Evolutionary conservation across 345 rosid genomes (phyloP), one percentile per base, ranked within the genome.

Genomic region (Barbarea vulgaris): DNA sequence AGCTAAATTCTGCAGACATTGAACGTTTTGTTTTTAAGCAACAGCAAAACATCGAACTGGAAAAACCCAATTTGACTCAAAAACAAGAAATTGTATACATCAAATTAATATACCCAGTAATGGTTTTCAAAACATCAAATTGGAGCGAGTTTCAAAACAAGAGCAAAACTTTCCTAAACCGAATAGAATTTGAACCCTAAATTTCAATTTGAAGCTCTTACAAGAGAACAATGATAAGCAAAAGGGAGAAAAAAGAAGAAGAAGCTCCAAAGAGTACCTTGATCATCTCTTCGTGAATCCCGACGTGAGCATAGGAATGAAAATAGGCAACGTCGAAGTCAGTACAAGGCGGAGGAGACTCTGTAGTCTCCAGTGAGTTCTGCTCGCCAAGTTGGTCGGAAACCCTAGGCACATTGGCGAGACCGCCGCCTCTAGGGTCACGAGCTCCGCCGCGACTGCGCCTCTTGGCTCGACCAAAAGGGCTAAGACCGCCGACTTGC

Each of bases 281-380:
- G 84, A 93, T 88, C 98, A 91, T 93, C 82, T 93, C 97, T 81
- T 91, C 96, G 79, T 93, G 98, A 59, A 94, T 89, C 72, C 98
- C 97, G 13, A 89, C 85, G 74, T 93, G 98, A 65, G 98, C 96
- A 52, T 93, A 91, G 3, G 97, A 88, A 70, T 91, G 86, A 48
- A 93, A 89, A 77, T 91, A 93, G 30, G 96, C 97, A 69, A 82
- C 82, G 72, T 94, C 98, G 78, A 94, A 94, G 83, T 89, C 96
- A 1, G 98, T 94, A 28, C 82, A 59, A 61, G 84, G 77, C 19
- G 81, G 81, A 36, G 77, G 83, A 56, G 85, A 84, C 1, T 53
- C 77, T 6, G 66, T n/a, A 64, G 61, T 10, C 47, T 70, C 72
- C 30, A 48, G 61, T 37, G 72, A 21, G 67, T 53, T 75, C 24